A percentile compares a stretch with the other conserved stretches of the same genome.
Conservation (phyloP, 345 rosid genomes). For the Moringa oleifera region DNA sequence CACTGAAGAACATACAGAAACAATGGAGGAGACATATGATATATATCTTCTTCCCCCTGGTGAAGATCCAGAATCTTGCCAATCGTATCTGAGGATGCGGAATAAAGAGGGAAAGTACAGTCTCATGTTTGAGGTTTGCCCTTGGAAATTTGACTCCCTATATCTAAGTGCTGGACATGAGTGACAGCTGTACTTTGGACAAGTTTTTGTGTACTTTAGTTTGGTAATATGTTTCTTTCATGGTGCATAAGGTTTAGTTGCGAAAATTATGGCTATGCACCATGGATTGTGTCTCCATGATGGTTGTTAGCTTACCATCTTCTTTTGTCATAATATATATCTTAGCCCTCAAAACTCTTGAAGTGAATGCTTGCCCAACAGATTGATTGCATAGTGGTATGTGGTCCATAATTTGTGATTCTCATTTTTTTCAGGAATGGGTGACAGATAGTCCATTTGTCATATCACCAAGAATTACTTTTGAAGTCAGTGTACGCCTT, state of each 20-base stretch:
- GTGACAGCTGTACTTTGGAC: slow-evolving; percentile 2
- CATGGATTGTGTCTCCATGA: background rate
- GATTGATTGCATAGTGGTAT: background rate
- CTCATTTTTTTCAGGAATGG: slow-evolving; percentile 70
- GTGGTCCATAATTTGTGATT: slow-evolving; percentile 7
- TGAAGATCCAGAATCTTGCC: slow-evolving; percentile 96
- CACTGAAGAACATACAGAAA: slow-evolving; percentile 63
- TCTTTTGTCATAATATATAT: background rate
- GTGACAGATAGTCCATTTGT: slow-evolving; percentile 95
- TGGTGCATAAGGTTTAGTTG: background rate
- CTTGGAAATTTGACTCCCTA: background rate
- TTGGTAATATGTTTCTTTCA: background rate
- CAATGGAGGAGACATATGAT: slow-evolving; percentile 83
- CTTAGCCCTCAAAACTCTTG: background rate
- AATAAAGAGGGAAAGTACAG: slow-evolving; percentile 98
- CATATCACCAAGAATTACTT: slow-evolving; percentile 96
- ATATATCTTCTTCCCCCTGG: slow-evolving; percentile 99
- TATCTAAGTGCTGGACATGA: background rate
- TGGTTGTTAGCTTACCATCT: background rate
- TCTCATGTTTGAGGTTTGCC: slow-evolving; percentile 98
- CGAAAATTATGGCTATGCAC: no score
- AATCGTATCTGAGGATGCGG: slow-evolving; percentile 96
- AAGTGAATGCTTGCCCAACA: background rate
- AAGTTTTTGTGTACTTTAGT: background rate
- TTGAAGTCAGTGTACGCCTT: slow-evolving; percentile 96